Evolutionary conservation across 768 basidiomycete genomes (phyloP).

Genomic region (Clathrus columnatus): DNA sequence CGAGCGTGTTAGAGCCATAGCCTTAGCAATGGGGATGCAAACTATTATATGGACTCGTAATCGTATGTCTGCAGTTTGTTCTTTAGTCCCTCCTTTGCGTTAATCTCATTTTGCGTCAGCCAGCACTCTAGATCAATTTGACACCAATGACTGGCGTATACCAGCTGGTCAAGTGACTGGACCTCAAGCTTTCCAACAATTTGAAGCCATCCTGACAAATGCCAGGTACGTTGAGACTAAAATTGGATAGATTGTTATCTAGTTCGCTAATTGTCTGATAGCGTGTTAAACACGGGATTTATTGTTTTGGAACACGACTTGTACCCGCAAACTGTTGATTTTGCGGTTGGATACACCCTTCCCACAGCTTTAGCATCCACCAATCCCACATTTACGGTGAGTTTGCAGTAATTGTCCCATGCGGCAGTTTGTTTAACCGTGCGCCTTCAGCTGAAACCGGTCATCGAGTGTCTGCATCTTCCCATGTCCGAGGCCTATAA

Average conservation of each 20-base stretch:
- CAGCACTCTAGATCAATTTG: conserved; percentile 34
- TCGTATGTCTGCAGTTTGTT: conserved; percentile 30
- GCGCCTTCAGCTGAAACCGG: conserved; percentile 12
- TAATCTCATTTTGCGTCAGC: conserved; percentile 16
- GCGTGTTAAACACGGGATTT: conserved; percentile 45
- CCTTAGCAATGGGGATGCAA: conserved; percentile 82
- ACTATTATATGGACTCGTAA: conserved; percentile 86
- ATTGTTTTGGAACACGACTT: conserved; percentile 87
- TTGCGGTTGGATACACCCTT: conserved; percentile 38
- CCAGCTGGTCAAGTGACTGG: conserved; percentile 65
- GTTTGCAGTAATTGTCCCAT: conserved; percentile 30
- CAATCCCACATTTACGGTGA: conserved; percentile 12
- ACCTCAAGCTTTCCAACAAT: conserved; percentile 54
- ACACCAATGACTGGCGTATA: conserved; percentile 87
- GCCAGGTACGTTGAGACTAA: conserved; percentile 49
- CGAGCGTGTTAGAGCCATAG: conserved; percentile 86
- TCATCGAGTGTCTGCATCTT: conserved; percentile 16
- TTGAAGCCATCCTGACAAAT: conserved; percentile 65
- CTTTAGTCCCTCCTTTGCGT: neutral
- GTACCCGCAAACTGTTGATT: conserved; percentile 41
- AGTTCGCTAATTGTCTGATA: conserved; percentile 1
- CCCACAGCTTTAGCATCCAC: conserved; percentile 27
- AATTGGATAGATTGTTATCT: neutral
- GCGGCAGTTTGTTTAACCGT: neutral
- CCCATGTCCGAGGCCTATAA: conserved; percentile 28